Evolutionary conservation across 2,329 filamentous ascomycete species (phyloP).

Genomic region (Fusarium metavorans): DNA sequence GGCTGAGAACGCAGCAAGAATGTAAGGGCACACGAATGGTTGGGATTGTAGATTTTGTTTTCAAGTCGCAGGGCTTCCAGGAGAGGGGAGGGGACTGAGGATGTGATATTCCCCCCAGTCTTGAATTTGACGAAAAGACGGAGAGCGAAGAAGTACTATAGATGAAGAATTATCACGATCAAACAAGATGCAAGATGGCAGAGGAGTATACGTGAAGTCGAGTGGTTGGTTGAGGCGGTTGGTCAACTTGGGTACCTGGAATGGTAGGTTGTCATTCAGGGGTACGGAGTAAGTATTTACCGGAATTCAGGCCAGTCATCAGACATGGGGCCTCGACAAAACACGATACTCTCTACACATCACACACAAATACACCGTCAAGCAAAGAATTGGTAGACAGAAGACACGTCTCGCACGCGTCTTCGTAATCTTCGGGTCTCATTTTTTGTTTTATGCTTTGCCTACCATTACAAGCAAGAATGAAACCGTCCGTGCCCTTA

Average conservation of each 20-base stretch:
- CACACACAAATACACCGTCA: not conserved
- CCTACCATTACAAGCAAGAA: conserved; percentile 55
- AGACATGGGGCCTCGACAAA: not conserved
- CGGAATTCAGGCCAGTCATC: not conserved
- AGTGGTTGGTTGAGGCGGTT: not conserved
- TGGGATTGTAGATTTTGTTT: conserved; percentile 40
- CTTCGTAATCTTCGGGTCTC: conserved; percentile 50
- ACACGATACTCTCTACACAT: not conserved
- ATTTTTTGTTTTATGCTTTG: conserved; percentile 51
- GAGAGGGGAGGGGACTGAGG: conserved; percentile 4
- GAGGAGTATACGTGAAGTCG: not conserved
- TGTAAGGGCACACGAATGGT: conserved; percentile 24
- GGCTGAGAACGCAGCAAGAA: conserved; percentile 16
- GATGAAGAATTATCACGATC: conserved; percentile 28
- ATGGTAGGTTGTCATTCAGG: not conserved
- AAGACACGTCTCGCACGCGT: conserved; percentile 42
- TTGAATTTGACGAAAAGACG: conserved; percentile 35
- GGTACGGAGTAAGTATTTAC: not conserved
- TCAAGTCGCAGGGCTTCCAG: conserved; percentile 41
- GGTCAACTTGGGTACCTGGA: not conserved
- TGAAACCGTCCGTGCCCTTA: conserved; percentile 55
- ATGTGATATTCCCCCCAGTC: conserved; percentile 12
- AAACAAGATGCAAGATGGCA: conserved; percentile 7
- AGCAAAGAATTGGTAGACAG: conserved; percentile 37
- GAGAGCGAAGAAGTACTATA: conserved; percentile 27